Conservation (phyloP, 2,329 filamentous ascomycete genomes). For the Diaporthe sp. region DNA sequence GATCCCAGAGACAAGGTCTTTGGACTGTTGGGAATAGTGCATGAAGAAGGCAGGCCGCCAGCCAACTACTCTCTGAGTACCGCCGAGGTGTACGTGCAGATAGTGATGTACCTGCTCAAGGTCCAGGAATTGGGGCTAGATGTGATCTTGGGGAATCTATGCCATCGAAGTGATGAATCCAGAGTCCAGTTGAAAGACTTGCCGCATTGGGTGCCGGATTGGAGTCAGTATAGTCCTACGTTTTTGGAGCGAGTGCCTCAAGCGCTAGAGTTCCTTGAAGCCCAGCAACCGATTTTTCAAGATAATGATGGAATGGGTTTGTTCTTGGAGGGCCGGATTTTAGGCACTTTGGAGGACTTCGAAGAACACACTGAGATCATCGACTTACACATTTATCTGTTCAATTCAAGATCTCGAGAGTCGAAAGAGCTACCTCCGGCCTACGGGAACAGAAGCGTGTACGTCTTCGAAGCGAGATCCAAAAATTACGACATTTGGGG, state of each 20-base stretch:
- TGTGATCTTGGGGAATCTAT: background rate
- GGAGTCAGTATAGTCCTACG: background rate
- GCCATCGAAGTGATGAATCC: background rate
- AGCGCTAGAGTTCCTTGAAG: background rate
- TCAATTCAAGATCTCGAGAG: background rate
- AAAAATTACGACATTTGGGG: too few species aligned
- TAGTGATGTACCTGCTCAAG: background rate
- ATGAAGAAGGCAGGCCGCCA: background rate
- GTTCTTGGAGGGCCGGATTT: background rate
- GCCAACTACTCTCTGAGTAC: background rate
- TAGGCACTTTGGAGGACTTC: background rate
- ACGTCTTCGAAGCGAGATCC: background rate
- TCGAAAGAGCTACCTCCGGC: background rate
- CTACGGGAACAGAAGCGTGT: background rate
- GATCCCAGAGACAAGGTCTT: constrained; percentile 8
- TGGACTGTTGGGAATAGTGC: background rate
- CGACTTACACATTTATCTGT: background rate
- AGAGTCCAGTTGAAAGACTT: background rate
- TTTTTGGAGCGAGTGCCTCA: background rate
- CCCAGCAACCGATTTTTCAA: rapidly evolving
- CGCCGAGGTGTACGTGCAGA: background rate
- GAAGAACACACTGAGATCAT: too few species aligned
- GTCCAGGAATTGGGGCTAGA: background rate
- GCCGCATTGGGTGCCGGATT: background rate
- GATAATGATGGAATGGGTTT: background rate